phyloP scores from a whole-genome alignment of 2,329 filamentous ascomycete genomes.

The Ophiocordyceps polyrhachis-furcata region DNA sequence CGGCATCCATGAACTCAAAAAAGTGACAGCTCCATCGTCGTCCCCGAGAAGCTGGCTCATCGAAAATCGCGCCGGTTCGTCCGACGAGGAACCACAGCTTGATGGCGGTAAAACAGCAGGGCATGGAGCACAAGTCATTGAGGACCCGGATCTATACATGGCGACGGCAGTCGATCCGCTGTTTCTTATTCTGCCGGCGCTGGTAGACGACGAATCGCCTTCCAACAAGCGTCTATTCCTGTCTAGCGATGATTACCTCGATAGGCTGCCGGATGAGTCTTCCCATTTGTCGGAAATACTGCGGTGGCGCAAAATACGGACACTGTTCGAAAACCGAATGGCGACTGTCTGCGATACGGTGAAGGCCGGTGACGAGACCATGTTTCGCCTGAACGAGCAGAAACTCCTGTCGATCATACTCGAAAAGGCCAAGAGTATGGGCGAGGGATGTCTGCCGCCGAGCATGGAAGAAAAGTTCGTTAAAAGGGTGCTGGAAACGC shows the following conservation, averaged over 20 bases:
- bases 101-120: conserved; percentile 4
- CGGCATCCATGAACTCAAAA: conserved; percentile 48
- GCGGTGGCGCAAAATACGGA: conserved; percentile 24
- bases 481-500: conserved; percentile 53
- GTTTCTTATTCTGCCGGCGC: conserved; percentile 62
- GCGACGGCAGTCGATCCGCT: conserved; percentile 71
- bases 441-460: conserved; percentile 43
- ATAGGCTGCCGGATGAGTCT: conserved; percentile 34
- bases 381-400: conserved; percentile 61
- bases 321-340: conserved; percentile 45
- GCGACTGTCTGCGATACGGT: conserved; percentile 60
- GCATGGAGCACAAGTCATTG: conserved; percentile 25
- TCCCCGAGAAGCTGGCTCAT: conserved; percentile 45
- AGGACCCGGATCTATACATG: conserved; percentile 57
- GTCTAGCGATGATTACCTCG: conserved; percentile 52
- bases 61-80: conserved; percentile 12
- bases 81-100: conserved; percentile 5
- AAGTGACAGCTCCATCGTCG: conserved; percentile 30
- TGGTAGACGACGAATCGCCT: conserved; percentile 32
- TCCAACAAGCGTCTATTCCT: conserved; percentile 45
- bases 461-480: conserved; percentile 82
- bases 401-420: conserved; percentile 51
- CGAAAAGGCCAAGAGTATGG: conserved; percentile 53
- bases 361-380: conserved; percentile 63
- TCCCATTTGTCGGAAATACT: conserved; percentile 42